Evolutionary conservation across 163 green algal genomes (phyloP).

Genomic region (Scenedesmus sp.): DNA sequence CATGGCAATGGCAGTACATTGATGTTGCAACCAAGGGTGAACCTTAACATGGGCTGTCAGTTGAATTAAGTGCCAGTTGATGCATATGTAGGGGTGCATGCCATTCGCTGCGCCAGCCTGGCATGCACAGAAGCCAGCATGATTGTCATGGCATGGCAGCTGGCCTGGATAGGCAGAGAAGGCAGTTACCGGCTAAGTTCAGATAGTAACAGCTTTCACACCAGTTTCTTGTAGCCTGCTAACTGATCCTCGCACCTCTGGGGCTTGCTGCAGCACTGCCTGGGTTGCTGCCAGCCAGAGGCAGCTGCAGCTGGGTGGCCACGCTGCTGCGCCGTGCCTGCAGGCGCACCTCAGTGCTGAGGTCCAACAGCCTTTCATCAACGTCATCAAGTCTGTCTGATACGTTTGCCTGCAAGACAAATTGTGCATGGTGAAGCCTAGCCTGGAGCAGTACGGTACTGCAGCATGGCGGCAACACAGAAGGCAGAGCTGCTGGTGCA

Average conservation of each 20-base stretch:
- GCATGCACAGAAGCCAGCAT: no score
- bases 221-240: no score
- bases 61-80: no score
- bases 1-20: neutral
- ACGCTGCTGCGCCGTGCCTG: slow-evolving; percentile 32
- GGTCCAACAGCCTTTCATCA: neutral
- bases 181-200: no score
- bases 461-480: neutral
- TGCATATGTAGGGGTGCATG: no score
- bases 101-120: no score
- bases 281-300: neutral
- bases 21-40: neutral
- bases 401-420: neutral
- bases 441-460: neutral
- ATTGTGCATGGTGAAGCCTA: neutral
- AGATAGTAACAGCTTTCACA: no score
- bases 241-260: slow-evolving; percentile 2
- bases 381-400: slow-evolving; percentile 5
- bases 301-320: slow-evolving; percentile 29
- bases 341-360: slow-evolving; percentile 30
- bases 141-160: no score
- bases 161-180: no score
- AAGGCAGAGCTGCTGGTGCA: neutral
- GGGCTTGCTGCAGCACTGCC: slow-evolving; percentile 24
- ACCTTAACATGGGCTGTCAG: no score